Percentiles rank a stretch among this genome's conserved stretches.
Conservation (phyloP, 2,329 filamentous ascomycete species). For the Phialocephala sp. region DNA sequence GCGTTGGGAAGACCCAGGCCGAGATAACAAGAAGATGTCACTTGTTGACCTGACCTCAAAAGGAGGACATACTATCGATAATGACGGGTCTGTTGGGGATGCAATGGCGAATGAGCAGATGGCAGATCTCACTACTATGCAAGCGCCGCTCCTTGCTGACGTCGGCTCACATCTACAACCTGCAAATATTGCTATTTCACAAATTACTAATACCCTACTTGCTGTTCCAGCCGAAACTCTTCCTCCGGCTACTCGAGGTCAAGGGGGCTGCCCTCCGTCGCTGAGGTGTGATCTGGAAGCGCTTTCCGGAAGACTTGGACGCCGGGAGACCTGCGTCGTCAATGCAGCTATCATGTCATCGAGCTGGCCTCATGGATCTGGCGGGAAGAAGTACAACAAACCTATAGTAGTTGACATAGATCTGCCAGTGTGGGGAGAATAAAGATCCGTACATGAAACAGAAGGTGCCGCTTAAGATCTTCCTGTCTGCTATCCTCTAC, state of each 20-base stretch:
- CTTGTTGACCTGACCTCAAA: conserved; percentile 64
- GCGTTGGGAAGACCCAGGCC: conserved; percentile 65
- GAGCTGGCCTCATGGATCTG: conserved; percentile 64
- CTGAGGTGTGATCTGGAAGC: conserved; percentile 49
- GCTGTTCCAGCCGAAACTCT: conserved; percentile 26
- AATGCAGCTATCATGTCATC: conserved; percentile 79
- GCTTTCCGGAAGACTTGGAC: conserved; percentile 46
- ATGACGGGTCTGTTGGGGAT: conserved; percentile 47
- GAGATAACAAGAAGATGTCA: conserved; percentile 62
- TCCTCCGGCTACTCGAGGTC: conserved; percentile 43
- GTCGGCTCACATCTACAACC: not conserved
- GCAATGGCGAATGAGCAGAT: not conserved
- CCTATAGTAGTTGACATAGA: conserved; percentile 85
- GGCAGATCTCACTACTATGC: not conserved
- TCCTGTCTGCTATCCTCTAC: not conserved
- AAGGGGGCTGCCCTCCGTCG: conserved; percentile 50
- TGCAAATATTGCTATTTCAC: conserved; percentile 21
- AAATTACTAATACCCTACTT: conserved; percentile 20
- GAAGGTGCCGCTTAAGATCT: not conserved
- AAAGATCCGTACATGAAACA: not conserved
- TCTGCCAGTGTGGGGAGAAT: conserved; percentile 60
- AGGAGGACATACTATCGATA: conserved; percentile 50
- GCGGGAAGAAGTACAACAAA: conserved; percentile 72
- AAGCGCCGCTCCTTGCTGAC: not conserved
- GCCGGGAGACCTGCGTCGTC: conserved; percentile 74